Evolutionary conservation across 1,139 yeast genomes (phyloP), one percentile per base, ranked within the genome.

Genomic region (Ogataea hybrid): DNA sequence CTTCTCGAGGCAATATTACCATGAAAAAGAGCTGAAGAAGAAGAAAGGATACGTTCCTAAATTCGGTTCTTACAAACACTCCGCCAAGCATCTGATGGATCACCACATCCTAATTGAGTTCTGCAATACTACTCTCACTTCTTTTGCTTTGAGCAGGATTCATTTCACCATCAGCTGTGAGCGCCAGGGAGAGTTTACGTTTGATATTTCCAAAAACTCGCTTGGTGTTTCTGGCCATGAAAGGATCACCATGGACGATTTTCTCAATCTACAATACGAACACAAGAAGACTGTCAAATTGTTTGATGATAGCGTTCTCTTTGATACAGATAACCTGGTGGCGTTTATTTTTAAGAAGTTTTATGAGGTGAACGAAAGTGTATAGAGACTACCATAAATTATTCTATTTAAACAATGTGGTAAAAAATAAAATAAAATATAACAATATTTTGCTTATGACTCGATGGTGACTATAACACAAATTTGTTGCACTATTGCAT

Each of bases 1-100:
- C 2, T 85, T 87, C 63, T 81, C 90, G 28, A 83, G 79, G 57
- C 94, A 86, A 52, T 85, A 82, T 63, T 84, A 84, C 64, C 85
- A 84, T 57, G 84, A 81, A 56, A 69, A 92, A 27, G 88, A 82
- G 50, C 67, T 86, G 52, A 80, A 81, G 54, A 79, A 80, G 54
- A 80, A 75, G 64, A 62, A 77, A 37, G 87, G 92, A 25, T 70
- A 82, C 35, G 66, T 81, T 35, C 90, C 94, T 2, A 78, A 77
- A 56, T 87, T 83, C 62, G 96, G 96, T 7, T 85, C 94, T 1
- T 87, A 81, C 66, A 86, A 84, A 63, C 86, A 87, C 65, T 75
- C 88, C 0, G 83, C 88, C 3, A 82, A 85, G 48, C 84, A 81
- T 54, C 69, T 92, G 39, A 70, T 76, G 59, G 97, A 89, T 45